Percentiles rank a stretch among this genome's conserved stretches.
Conservation (phyloP, 306 rosid species). For the Corylus avellana region DNA sequence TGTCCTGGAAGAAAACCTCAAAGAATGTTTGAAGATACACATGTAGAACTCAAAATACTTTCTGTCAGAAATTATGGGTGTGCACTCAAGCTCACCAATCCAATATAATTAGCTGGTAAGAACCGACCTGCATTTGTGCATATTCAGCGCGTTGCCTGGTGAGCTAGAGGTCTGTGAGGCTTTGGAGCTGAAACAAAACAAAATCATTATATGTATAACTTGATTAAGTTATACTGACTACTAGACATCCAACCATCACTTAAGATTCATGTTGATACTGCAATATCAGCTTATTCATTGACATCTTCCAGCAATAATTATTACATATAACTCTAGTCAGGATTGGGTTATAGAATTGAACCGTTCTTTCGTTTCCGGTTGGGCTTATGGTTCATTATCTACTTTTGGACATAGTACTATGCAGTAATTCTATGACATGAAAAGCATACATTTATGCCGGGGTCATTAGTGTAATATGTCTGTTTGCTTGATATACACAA, state of each 20-base stretch:
- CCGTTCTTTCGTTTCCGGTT: not conserved
- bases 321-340: too few relatives aligned
- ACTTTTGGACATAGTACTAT: not conserved
- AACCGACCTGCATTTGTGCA: constrained; percentile 25
- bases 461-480: not conserved
- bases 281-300: too few relatives aligned
- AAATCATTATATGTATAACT: too few relatives aligned
- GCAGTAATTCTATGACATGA: too few relatives aligned
- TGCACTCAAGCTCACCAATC: constrained; percentile 10
- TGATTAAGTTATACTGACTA: too few relatives aligned
- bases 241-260: too few relatives aligned
- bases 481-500: not conserved
- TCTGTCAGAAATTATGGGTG: not conserved
- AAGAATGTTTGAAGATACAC: too few relatives aligned
- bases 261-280: too few relatives aligned
- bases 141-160: constrained; percentile 31
- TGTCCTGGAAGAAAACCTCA: too few relatives aligned
- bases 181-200: constrained; percentile 75
- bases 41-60: not conserved
- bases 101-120: not conserved
- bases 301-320: too few relatives aligned
- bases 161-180: constrained; percentile 70
- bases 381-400: not conserved
- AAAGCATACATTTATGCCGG: too few relatives aligned
- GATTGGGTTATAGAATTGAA: not conserved